phyloP scores from a whole-genome alignment of 352 stramenopile genomes.

The Phytophthora tubulina region DNA sequence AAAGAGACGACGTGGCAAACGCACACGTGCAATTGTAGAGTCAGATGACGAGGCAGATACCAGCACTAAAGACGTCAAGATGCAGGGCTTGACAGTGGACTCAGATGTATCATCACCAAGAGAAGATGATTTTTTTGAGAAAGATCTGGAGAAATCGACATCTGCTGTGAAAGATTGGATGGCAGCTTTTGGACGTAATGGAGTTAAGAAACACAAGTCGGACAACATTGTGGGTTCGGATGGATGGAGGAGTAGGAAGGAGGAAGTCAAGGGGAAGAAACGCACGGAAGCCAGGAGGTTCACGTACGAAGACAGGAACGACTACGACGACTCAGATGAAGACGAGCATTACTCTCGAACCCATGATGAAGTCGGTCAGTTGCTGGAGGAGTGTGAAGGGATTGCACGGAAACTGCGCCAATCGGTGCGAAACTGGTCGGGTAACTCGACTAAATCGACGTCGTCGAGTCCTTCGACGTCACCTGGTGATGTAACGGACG shows the following conservation, averaged over 20 bases:
- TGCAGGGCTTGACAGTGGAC: slow-evolving; percentile 37
- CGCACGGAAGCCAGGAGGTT: slow-evolving; percentile 12
- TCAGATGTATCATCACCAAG: slow-evolving; percentile 61
- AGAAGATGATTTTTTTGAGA: slow-evolving; percentile 42
- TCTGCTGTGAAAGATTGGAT: slow-evolving; percentile 67
- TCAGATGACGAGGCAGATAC: slow-evolving; percentile 61
- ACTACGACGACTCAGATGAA: slow-evolving; percentile 54
- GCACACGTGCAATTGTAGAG: slow-evolving; percentile 69
- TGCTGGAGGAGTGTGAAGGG: slow-evolving; percentile 70
- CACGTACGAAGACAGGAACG: slow-evolving; percentile 19
- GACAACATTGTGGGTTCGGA: slow-evolving; percentile 11
- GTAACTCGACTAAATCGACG: slow-evolving; percentile 41
- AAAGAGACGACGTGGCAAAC: slow-evolving; percentile 53
- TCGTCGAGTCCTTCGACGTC: slow-evolving; percentile 38
- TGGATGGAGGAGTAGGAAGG: slow-evolving; percentile 33
- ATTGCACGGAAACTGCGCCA: slow-evolving; percentile 69
- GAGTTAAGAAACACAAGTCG: slow-evolving; percentile 40
- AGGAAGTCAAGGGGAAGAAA: slow-evolving; percentile 15
- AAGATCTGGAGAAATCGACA: slow-evolving; percentile 36
- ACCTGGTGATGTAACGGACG: slow-evolving; percentile 46
- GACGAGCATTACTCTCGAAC: slow-evolving; percentile 62
- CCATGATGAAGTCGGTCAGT: slow-evolving; percentile 76
- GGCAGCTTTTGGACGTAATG: slow-evolving; percentile 55
- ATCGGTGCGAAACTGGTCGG: slow-evolving; percentile 74
- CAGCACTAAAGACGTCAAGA: slow-evolving; percentile 14